Evolutionary conservation across 2,329 filamentous ascomycete species (phyloP), one percentile per base, ranked within the genome.

Genomic region (Ophiognomonia clavigignenti-juglandacearum): DNA sequence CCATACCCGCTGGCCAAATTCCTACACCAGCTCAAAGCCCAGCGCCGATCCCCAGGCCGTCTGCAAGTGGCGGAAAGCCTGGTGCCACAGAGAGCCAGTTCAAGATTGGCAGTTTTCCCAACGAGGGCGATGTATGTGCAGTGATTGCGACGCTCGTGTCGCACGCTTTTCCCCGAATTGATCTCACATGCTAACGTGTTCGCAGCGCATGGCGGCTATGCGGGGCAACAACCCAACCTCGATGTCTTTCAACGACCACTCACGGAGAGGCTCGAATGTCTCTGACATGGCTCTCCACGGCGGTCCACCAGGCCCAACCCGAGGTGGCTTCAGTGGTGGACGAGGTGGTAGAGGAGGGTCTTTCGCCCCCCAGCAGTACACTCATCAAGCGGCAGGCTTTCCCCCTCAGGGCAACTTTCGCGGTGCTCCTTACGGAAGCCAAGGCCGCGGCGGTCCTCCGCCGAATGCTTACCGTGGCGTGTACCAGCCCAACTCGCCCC

Each of bases 21-120:
- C 83, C 83, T 39, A 95, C 91, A 38, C 93, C 93, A 6, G 83
- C 87, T 40, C 85, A 86, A 57, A 96, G 92, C 38, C 93, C 93
- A 4, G 92, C 88, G 35, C 93, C 93, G 4, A 97, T 97, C 58
- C 92, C 93, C 26, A 88, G 92, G 66, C 88, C 90, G 43, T 81
- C 85, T 45, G 83, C 85, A 27, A 87, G 84, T 60, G 93, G 90
- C 61, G 89, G 90, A 57, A 88, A 89, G 60, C 91, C 91, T 57
- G 50, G 50, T 22, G 48, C 48, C 31, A 52, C 84, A 56, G 83
- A 83, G 55, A 82, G 85, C 56, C 79, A 79, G 45, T 65, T 66
- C 39, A 84, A 82, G 60, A 83, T 85, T 72, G 91, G 91, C 55
- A 91, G 86, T 68, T 84, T 92, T 57, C 82, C 78, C 58, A 83